These are phyloP conservation scores for Lipomyces lipofer DNA, from an alignment of 805 yeast species.

Conservation along the genomic window DNA sequence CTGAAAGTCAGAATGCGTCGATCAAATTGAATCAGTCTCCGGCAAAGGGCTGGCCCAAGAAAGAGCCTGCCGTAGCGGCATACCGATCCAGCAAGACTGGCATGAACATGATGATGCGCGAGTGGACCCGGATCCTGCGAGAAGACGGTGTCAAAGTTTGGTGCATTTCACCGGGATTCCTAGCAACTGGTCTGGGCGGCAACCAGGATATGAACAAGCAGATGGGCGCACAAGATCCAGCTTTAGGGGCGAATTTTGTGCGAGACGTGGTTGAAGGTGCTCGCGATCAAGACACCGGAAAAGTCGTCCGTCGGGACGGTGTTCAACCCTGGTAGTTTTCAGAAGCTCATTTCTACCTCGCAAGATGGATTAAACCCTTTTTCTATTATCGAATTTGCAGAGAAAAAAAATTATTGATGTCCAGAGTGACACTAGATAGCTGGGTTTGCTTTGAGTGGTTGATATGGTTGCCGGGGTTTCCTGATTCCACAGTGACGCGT, in stretches of 20 bases:
- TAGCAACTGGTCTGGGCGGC: slow-evolving; percentile 1
- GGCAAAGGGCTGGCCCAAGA: slow-evolving; percentile 2
- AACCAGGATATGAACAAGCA: background rate
- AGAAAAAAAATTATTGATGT: background rate
- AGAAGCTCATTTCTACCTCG: background rate
- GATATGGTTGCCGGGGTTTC: background rate
- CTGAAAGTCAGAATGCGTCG: background rate
- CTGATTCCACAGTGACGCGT: background rate
- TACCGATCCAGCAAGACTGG: background rate
- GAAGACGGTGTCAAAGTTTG: background rate
- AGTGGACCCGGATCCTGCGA: background rate
- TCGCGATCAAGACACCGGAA: background rate
- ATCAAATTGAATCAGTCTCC: background rate
- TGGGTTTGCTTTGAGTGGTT: no score
- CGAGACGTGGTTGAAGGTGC: background rate
- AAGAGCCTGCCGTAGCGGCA: background rate
- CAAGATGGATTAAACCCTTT: background rate
- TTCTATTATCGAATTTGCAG: background rate
- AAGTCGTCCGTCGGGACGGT: background rate
- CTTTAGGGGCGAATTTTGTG: background rate
- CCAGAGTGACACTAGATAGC: background rate
- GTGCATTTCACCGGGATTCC: background rate
- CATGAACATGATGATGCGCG: slow-evolving; percentile 2
- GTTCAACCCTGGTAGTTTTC: background rate
- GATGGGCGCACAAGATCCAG: background rate